Base-by-base conservation (phyloP, 768 basidiomycete species). In the Leucosporidium scottii region DNA sequence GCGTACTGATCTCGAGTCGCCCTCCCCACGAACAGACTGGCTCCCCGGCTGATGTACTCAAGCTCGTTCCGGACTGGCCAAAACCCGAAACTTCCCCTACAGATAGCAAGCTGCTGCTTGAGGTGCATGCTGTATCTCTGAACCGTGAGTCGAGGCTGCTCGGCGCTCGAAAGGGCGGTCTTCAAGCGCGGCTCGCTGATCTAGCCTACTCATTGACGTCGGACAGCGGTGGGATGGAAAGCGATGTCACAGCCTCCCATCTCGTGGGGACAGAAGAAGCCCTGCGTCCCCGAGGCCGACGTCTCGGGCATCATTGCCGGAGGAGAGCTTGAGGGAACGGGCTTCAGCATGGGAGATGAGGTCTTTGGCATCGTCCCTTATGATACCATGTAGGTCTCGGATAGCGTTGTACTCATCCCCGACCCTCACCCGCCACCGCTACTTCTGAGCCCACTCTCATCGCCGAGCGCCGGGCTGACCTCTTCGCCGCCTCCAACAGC, bases 221-320 rank as follows among this genome's bases (percentile, higher is more conserved):
- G 10, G 10, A 34, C 69, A 87, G 87, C 47, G 25, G 31, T 66
- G 39, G 85, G 83, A 0, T 85, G 82, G 76, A 88, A 88, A 74
- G 0, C 84, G 1, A 83, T 87, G 83, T 74, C 1, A 77, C 1
- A 20, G 83, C 20, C 86, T 85, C 15, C 82, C 80, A 51, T 79
- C 83, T 58, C 18, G 28, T 65, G 53, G 50, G 1, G 85, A 12
- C 78, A 79, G 4, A 73, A 74, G 53, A 79, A 84, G 30, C 86
- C 87, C 1, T 78, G 82, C 36, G 78, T 84, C 1, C 80, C 85
- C 36, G 88, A 86, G 72, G 74, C 81, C 61, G 89, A 91, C 72
- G 77, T 89, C 34, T 78, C 86, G 0, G 89, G 89, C 4, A 79
- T 83, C 7, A 78, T 91, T 18, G 84, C 83, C 21, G 82, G 74